These are phyloP conservation scores for Turnera subulata DNA, from an alignment of 345 rosid genomes.

Conservation along the genomic window DNA sequence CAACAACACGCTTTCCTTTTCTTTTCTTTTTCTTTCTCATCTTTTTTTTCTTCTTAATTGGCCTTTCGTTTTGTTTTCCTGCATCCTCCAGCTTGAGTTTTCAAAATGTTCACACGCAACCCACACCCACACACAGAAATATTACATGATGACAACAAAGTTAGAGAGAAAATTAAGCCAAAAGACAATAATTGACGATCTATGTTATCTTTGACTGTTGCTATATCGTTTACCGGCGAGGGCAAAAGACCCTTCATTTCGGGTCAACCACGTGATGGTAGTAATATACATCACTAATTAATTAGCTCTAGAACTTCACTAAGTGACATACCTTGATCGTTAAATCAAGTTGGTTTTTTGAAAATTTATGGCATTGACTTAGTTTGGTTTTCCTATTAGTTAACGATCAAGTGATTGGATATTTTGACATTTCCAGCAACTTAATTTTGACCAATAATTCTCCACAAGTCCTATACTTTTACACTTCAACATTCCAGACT, in stretches of 20 bases:
- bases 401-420: background rate
- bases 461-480: no score
- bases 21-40: no score
- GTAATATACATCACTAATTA: background rate
- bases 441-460: background rate
- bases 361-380: background rate
- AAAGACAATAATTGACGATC: background rate
- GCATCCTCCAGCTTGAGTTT: no score
- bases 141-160: no score
- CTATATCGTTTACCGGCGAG: conserved; percentile 24
- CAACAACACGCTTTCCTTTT: conserved; percentile 23
- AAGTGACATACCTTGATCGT: background rate
- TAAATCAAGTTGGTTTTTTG: background rate
- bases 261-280: conserved; percentile 28
- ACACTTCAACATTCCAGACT: no score
- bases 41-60: conserved; percentile 20
- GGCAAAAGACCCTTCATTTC: conserved; percentile 26
- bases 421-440: background rate
- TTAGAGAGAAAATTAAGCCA: background rate
- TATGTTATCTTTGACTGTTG: conserved; percentile 18
- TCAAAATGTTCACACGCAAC: conserved; percentile 20
- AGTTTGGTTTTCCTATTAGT: background rate
- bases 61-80: no score
- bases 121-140: background rate
- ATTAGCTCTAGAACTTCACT: background rate